These are phyloP conservation scores for Xylaria scruposa DNA, from an alignment of 495 filamentous ascomycete species.

Conservation along the genomic window DNA sequence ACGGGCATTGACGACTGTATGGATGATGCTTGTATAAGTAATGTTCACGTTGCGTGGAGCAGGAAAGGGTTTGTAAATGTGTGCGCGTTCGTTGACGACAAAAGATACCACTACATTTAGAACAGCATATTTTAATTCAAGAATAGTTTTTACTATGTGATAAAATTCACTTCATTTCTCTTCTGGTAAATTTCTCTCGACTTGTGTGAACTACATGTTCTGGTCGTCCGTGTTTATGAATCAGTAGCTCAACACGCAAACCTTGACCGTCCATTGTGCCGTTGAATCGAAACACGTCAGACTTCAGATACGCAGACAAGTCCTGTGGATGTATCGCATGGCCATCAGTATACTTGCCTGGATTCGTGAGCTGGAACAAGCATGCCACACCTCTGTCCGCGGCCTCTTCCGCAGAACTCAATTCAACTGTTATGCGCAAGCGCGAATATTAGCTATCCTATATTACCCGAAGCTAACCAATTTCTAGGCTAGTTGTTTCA, in stretches of 20 bases:
- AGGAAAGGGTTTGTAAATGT: background rate
- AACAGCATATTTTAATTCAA: background rate
- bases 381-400: too few relatives aligned
- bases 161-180: background rate
- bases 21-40: conserved; percentile 9
- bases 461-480: background rate
- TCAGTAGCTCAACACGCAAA: too few relatives aligned
- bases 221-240: background rate
- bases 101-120: conserved; percentile 18
- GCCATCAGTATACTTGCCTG: too few relatives aligned
- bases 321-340: too few relatives aligned
- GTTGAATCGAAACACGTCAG: too few relatives aligned
- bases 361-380: too few relatives aligned
- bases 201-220: background rate
- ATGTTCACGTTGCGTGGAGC: background rate
- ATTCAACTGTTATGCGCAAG: background rate
- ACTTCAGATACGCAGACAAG: too few relatives aligned
- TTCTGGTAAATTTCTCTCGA: background rate
- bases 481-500: background rate
- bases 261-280: too few relatives aligned
- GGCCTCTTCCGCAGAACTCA: background rate
- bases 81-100: background rate
- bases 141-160: background rate
- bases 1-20: background rate
- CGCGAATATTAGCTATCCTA: background rate